phyloP scores from a whole-genome alignment of 768 basidiomycete genomes.

The Podaxis rugospora region DNA sequence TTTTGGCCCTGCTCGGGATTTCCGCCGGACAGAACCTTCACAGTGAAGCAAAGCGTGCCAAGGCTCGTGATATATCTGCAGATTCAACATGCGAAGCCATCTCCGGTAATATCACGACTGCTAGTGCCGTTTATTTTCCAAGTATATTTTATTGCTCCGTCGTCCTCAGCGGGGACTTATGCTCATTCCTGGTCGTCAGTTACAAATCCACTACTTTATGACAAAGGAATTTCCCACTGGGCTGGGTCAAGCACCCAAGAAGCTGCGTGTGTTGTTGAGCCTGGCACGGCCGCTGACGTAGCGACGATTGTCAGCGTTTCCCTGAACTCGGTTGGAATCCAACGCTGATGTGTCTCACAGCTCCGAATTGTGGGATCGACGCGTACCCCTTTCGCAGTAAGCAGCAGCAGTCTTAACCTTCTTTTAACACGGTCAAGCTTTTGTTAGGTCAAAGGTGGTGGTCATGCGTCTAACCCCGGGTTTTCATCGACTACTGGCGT shows the following conservation, averaged over 20 bases:
- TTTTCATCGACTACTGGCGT: slow-evolving; percentile 61
- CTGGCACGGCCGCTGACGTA: slow-evolving; percentile 45
- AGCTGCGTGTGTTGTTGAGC: slow-evolving; percentile 52
- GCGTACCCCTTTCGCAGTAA: slow-evolving; percentile 48
- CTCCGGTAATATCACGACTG: slow-evolving; percentile 30
- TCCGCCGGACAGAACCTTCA: neutral
- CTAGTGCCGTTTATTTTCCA: slow-evolving; percentile 41
- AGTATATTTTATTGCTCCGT: slow-evolving; percentile 20
- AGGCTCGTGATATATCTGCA: neutral
- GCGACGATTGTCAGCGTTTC: slow-evolving; percentile 35
- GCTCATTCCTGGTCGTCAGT: neutral
- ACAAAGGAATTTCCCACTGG: slow-evolving; percentile 44
- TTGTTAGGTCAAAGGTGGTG: slow-evolving; percentile 57
- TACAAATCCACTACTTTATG: slow-evolving; percentile 28
- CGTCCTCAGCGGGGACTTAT: neutral
- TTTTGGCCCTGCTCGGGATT: neutral
- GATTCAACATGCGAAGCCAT: slow-evolving; percentile 35
- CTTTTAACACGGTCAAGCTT: slow-evolving; percentile 24
- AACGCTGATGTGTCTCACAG: slow-evolving; percentile 22
- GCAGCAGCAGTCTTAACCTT: slow-evolving; percentile 20
- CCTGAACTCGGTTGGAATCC: neutral
- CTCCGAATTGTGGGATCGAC: slow-evolving; percentile 39
- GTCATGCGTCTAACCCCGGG: slow-evolving; percentile 49
- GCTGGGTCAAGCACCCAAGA: slow-evolving; percentile 40
- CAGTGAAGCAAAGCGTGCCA: neutral